Evolutionary conservation across 1,139 yeast genomes (phyloP), one percentile per base, ranked within the genome.

Genomic region (Diutina catenulata): DNA sequence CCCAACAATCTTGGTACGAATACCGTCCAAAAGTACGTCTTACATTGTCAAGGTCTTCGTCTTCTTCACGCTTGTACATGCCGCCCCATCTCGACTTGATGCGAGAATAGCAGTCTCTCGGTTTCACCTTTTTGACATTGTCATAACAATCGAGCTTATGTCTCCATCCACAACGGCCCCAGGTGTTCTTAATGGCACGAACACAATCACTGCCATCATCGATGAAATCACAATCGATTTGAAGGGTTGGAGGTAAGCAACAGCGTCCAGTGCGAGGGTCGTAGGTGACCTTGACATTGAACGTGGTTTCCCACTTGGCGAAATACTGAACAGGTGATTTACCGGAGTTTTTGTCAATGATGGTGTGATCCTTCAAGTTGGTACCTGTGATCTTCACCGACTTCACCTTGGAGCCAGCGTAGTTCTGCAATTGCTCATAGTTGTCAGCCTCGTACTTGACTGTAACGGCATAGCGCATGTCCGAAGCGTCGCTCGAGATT

Each of bases 141-240:
- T 3, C 4, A 24, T 29, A 29, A 15, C 23, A 8, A n/a, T 29
- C 24, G 11, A 29, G 14, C n/a, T 10, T 3, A 15, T 29, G 33
- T 9, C 6, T 3, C 15, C 5, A 29, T 3, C 33, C 33, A 29
- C 33, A 29, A 3, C 14, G 11, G 7, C 33, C 33, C 33, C 33
- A 29, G 14, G 33, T 29, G 21, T 29, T 29, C 23, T 29, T 29
- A 11, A 29, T 29, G 14, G 33, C 33, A 2, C 33, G 33, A n/a
- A 19, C 23, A 29, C 33, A 29, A n/a, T 29, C 33, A n/a, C 21
- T 14, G 10, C 13, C 13, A 19, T 29, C 33, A 4, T 29, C 33
- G 4, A 5, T 11, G 14, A 29, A 29, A 5, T 29, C 15, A 19
- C 33, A 29, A 6, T 11, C 23, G 4, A 29, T 19, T 11, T 20